A percentile compares a stretch with the other conserved stretches of the same genome.
These are phyloP conservation scores for Phytophthora vignae DNA, from an alignment of 352 stramenopile genomes.

Conservation along the genomic window DNA sequence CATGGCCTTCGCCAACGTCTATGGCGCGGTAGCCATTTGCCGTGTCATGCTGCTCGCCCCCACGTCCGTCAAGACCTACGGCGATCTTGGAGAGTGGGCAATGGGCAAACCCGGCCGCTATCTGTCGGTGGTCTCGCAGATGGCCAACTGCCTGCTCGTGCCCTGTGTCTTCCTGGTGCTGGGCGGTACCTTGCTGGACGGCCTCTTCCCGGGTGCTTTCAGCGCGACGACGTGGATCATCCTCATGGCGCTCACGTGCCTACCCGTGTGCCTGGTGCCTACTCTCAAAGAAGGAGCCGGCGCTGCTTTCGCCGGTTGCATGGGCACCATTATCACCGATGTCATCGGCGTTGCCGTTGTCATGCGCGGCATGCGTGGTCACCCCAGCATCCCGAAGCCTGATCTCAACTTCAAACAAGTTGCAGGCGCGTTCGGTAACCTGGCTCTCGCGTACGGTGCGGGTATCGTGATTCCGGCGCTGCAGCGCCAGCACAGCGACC, in stretches of 20 bases:
- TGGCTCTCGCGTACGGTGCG: constrained; percentile 60
- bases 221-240: constrained; percentile 50
- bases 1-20: constrained; percentile 63
- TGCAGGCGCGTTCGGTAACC: constrained; percentile 54
- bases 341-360: constrained; percentile 48
- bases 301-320: too few species aligned
- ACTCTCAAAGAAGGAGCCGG: constrained; percentile 6
- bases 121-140: constrained; percentile 44
- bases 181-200: constrained; percentile 45
- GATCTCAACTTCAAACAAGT: constrained; percentile 60
- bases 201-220: constrained; percentile 53
- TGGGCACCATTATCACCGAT: constrained; percentile 36
- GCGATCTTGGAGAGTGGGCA: constrained; percentile 62
- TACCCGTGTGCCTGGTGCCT: constrained; percentile 55
- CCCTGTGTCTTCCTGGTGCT: constrained; percentile 61
- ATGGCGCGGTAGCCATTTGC: constrained; percentile 43
- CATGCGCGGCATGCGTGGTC: constrained; percentile 48
- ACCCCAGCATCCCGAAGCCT: constrained; percentile 36
- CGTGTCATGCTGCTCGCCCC: constrained; percentile 58
- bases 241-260: constrained; percentile 46
- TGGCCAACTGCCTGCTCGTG: constrained; percentile 50
- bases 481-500: constrained; percentile 41
- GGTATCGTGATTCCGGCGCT: constrained; percentile 50
- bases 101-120: constrained; percentile 54
- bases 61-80: constrained; percentile 55